Evolutionary conservation across 2,329 filamentous ascomycete genomes (phyloP).

Genomic region (Lecanicillium sp.): DNA sequence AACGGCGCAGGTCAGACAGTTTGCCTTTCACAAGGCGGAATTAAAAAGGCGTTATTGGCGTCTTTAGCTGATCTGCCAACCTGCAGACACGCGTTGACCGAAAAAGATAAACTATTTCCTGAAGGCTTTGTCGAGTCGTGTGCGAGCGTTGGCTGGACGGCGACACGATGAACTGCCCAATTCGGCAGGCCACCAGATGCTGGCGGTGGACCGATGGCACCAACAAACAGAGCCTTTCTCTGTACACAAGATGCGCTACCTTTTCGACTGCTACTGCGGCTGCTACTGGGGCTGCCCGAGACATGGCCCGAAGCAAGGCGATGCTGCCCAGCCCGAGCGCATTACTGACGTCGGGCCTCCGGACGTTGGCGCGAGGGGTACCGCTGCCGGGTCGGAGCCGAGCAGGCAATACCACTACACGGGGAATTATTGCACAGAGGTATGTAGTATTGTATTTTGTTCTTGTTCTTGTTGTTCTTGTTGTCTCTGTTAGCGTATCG

Average conservation of each 20-base stretch:
- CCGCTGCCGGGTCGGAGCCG: slow-evolving; percentile 8
- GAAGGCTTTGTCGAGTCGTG: background rate
- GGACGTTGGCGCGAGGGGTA: slow-evolving; percentile 5
- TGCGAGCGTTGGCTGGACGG: background rate
- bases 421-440: no score
- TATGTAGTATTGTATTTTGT: background rate
- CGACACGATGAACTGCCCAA: slow-evolving; percentile 1
- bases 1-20: no score
- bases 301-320: slow-evolving; percentile 11
- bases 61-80: no score
- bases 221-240: no score
- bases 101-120: background rate
- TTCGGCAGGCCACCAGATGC: slow-evolving; percentile 1
- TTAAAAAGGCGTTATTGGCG: no score
- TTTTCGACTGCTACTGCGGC: no score
- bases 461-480: background rate
- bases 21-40: no score
- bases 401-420: background rate
- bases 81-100: background rate
- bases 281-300: no score
- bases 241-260: no score
- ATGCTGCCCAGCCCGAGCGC: slow-evolving; percentile 1
- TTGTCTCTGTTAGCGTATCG: no score
- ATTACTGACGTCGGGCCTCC: background rate
- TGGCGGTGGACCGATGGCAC: slow-evolving; percentile 1